Base-by-base conservation (phyloP, 306 rosid species). In the Myrica gale region DNA sequence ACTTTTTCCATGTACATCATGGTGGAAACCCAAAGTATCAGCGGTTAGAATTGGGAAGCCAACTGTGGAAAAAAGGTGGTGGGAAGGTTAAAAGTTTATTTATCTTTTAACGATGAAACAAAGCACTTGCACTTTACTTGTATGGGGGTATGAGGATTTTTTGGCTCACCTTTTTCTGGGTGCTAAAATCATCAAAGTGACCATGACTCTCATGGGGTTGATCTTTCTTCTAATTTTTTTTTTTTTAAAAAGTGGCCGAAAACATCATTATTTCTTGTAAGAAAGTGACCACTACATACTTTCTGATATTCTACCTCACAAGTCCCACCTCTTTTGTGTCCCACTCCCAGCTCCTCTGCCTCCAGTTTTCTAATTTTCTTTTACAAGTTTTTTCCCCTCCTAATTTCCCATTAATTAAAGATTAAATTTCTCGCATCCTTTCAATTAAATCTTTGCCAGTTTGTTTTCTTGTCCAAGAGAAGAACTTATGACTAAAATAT, bases 181-280 rank as follows among this genome's bases (percentile, higher is more conserved):
- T 69, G 76, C 37, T 69, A 86, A 78, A 66, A 75, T 71, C 53
- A 84, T 68, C 62, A 58, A 32, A 82, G 46, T 79, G 58, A 68
- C 58, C 63, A 84, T 81, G 84, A 81, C 73, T 84, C 84, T 84
- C 66, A 77, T 76, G 67, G 58, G 10, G 54, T 66, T 66, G 56
- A 79, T 79, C 70, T 66, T 79, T 66, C 66, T 77, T 79, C 69
- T 41, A 48, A 81, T 79, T 21, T 81, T 16, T 17, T 16, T 15
- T 13, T 26, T 26, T 26, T 26, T 26, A 46, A 76, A 87, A 71
- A 79, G 86, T 53, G 57, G 75, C 45, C 63, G 52, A 85, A 55
- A 85, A 85, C 89, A 85, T 77, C 69, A 88, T 88, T 84, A 88
- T 85, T 73, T 84, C 80, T 10, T 61, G 46, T 52, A 44, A 78